Base-by-base conservation (phyloP, 768 basidiomycete genomes). In the Leucosporidium scottii region DNA sequence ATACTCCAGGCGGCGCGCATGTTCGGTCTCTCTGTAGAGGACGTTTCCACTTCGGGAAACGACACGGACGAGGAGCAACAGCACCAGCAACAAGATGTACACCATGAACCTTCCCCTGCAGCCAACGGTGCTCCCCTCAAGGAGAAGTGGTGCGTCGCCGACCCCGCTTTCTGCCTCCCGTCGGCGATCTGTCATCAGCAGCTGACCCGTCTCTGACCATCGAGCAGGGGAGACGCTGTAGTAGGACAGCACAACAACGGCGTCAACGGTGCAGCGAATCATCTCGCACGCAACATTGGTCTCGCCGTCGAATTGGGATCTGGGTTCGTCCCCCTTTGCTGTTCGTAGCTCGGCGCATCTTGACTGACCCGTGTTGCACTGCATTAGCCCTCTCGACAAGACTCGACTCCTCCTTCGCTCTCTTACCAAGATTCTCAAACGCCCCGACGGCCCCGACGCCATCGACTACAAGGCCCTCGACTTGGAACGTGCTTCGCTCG, bases 301-400 rank as follows among this genome's bases (percentile, higher is more conserved):
- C 82, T 86, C 61, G 82, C 96, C 10, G 82, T 97, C 51, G 93
- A 97, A 76, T 83, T 98, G n/a, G 93, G 94, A 54, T 90, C 93
- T 13, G 93, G 93, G 91, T 93, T 78, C 82, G 90, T 84, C 56
- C 21, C n/a, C 25, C 27, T 20, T 21, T 36, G 15, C 23, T n/a
- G 44, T n/a, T n/a, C 20, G 21, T 8, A 2, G 39, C 15, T 44
- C 39, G 39, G 39, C 39, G n/a, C 15, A 47, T 3, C 23, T 36
- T 4, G 12, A 13, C 57, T 58, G 21, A 39, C 28, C 20, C 62
- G 30, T 59, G 56, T 53, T 49, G 63, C 64, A 60, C 31, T 27
- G 62, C 62, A 65, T 51, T 12, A 93, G 91, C 25, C 84, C 93
- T 27, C 80, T 97, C 57, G 74, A 74, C 57, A 76, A 75, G 66